Base-by-base conservation (phyloP, 2,329 filamentous ascomycete species). In the Cladophialophora psammophila region DNA sequence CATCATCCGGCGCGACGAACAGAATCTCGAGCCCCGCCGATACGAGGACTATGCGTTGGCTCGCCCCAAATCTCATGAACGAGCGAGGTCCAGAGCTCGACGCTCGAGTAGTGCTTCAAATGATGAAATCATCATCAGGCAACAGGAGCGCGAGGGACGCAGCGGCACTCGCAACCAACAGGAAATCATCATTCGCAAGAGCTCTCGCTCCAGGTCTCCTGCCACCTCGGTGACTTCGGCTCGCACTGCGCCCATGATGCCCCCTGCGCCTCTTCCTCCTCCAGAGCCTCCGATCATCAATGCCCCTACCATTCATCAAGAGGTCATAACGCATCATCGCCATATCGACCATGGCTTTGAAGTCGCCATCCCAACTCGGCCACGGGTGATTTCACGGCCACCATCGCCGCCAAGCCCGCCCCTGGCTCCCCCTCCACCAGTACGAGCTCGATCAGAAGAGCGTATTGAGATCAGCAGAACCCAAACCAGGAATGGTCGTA, bases 301-400 rank as follows among this genome's bases (percentile, higher is more conserved):
- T 50, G 89, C 90, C 20, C 93, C 93, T 38, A 91, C 90, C 0
- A 92, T 96, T 72, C 91, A 94, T 78, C 88, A 94, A 75, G 92
- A 97, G 76, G 89, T 96, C 66, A 94, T 96, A 71, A 96, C 92
- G 0, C 92, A 95, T 79, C 94, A 95, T 76, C 87, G 90, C 65
- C 91, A 94, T 75, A 90, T 96, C 73, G 91, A 96, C 75, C 92
- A 96, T 79, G 93, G 91, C 92, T 73, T 69, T 54, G 72, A 73
- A 58, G 63, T 73, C 20, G 48, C 63, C 5, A 64, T 71, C 42
- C 63, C 68, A 13, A 63, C 72, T 83, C 76, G 88, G 78, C 38
- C 65, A 45, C 60, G 66, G n/a, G 64, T 60, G 26, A 63, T 64
- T 40, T 68, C 62, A 26, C 58, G 56, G 13, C 64, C 80, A 31